Percentiles rank a stretch among this genome's conserved stretches.
Evolutionary conservation across 495 filamentous ascomycete genomes (phyloP).

Genomic region (Hypoxylon lienhwacheense): DNA sequence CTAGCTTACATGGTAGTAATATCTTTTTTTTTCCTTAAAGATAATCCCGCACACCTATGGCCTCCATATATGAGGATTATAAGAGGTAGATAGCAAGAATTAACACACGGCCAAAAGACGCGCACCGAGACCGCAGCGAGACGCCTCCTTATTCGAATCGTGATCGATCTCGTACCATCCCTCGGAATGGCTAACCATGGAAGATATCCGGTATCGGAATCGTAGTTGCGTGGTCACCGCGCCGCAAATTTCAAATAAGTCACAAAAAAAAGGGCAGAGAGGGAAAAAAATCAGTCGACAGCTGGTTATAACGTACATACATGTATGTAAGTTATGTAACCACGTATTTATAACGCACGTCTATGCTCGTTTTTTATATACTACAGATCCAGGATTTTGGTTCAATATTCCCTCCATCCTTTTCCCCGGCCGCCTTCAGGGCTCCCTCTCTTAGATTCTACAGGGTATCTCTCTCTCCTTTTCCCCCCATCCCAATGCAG

Average conservation of each 20-base stretch:
- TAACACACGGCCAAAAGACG: conserved; percentile 2
- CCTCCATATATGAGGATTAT: neutral
- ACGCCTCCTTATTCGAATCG: neutral
- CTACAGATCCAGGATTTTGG: conserved; percentile 12
- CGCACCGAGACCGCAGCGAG: neutral
- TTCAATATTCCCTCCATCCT: conserved; percentile 8
- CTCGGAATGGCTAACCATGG: neutral
- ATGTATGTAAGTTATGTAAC: conserved; percentile 10
- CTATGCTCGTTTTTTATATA: conserved; percentile 14
- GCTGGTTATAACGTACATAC: conserved; percentile 10
- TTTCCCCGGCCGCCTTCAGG: conserved; percentile 18
- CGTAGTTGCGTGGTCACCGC: neutral
- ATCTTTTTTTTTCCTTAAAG: neutral
- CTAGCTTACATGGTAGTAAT: neutral
- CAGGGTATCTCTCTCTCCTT: conserved; percentile 20
- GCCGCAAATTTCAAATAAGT: neutral
- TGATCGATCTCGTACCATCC: neutral
- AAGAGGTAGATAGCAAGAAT: conserved; percentile 15
- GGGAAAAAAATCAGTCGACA: conserved; percentile 4
- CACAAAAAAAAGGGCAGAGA: neutral
- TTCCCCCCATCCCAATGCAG: conserved; percentile 21
- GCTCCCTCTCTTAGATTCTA: conserved; percentile 9
- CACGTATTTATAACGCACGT: conserved; percentile 2
- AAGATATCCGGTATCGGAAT: conserved; percentile 18
- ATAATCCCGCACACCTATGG: conserved; percentile 29